These are phyloP conservation scores for Neurospora sp. DNA, from an alignment of 2,329 filamentous ascomycete species.

Conservation along the genomic window DNA sequence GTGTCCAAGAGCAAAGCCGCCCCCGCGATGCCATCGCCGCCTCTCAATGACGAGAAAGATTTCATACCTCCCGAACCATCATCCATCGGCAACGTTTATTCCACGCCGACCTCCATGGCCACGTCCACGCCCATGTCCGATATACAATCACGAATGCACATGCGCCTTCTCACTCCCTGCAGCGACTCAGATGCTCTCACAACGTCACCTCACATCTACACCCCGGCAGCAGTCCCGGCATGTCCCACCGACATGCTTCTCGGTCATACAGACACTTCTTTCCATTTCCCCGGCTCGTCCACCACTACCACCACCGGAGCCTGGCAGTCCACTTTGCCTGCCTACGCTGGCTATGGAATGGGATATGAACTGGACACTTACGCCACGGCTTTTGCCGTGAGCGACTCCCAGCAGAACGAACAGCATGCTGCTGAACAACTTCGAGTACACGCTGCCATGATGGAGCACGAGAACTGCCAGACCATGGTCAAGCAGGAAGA, in stretches of 20 bases:
- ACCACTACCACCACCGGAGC: conserved; percentile 12
- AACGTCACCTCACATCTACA: conserved; percentile 15
- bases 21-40: neutral
- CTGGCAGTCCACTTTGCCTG: conserved; percentile 17
- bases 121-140: conserved; percentile 11
- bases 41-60: conserved; percentile 1
- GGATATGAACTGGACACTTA: conserved; percentile 31
- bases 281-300: conserved; percentile 1
- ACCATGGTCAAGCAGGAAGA: conserved; percentile 27
- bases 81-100: conserved; percentile 17
- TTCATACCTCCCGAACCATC: neutral
- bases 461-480: conserved; percentile 18
- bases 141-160: conserved; percentile 25
- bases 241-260: conserved; percentile 21
- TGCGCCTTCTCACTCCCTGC: conserved; percentile 41
- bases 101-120: conserved; percentile 21
- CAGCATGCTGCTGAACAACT: conserved; percentile 19
- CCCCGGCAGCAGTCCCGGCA: neutral
- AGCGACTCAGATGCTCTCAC: conserved; percentile 37
- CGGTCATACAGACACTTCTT: conserved; percentile 1
- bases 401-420: conserved; percentile 22
- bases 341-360: conserved; percentile 17
- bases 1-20: neutral
- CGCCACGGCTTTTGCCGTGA: conserved; percentile 15
- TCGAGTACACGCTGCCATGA: conserved; percentile 17